These are phyloP conservation scores for Alloteropsis angusta DNA, from an alignment of 202 grass and related monocot genomes.

Conservation along the genomic window DNA sequence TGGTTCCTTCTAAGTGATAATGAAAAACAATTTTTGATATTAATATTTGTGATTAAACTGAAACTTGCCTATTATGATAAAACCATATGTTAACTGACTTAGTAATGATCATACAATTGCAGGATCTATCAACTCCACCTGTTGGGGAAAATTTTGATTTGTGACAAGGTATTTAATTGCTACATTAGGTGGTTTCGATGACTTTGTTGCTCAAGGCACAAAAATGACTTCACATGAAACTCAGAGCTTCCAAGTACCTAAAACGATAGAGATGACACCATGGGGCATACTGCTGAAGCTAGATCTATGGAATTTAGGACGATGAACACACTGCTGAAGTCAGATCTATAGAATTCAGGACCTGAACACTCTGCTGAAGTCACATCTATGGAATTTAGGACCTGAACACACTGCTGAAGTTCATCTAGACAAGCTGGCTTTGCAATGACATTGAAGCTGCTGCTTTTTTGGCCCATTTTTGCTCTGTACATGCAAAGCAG, in stretches of 20 bases:
- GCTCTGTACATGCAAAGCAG: neutral
- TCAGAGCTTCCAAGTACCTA: slow-evolving; percentile 3
- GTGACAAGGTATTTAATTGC: slow-evolving; percentile 20
- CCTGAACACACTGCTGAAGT: slow-evolving; percentile 2
- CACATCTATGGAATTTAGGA: neutral
- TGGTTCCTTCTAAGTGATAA: neutral
- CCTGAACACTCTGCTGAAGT: no score
- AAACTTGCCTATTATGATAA: slow-evolving; percentile 4
- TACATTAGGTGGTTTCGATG: neutral
- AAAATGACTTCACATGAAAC: slow-evolving; percentile 8
- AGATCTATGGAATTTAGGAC: neutral
- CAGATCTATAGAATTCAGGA: neutral
- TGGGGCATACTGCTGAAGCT: no score
- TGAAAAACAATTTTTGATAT: neutral
- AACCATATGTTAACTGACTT: neutral
- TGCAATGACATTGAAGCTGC: neutral
- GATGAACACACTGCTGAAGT: no score
- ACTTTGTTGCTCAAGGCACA: slow-evolving; percentile 14
- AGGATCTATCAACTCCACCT: slow-evolving; percentile 31
- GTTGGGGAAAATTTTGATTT: neutral
- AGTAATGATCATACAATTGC: slow-evolving; percentile 10
- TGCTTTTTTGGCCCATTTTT: neutral
- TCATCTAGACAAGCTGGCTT: neutral
- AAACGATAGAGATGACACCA: neutral
- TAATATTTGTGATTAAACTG: slow-evolving; percentile 2